Evolutionary conservation across 1,284 basidiomycete species (phyloP), one percentile per base, ranked within the genome.

Genomic region (Prillingera fragicola): DNA sequence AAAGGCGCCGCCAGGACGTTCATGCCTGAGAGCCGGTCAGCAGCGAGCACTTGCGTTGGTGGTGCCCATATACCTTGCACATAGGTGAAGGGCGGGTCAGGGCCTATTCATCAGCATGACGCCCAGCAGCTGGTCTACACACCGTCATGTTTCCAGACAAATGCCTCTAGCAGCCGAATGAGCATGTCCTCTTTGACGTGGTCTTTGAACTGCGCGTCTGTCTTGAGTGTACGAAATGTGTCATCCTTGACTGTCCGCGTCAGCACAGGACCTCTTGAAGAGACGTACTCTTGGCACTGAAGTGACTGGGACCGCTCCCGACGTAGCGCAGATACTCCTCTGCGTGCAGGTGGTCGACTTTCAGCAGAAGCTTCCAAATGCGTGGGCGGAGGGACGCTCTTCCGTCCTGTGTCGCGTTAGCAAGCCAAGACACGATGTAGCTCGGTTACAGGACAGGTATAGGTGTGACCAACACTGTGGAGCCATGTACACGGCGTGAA

Each of bases 1-100:
- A 97, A 97, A 0, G 94, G 94, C 1, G 94, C 94, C 14, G 91
- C 89, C 24, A 98, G 80, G 28, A 97, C 94, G 67, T 98, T 98
- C 91, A 97, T 96, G 26, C 92, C 69, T 69, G 43, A 13, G 19
- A 7, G 19, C 8, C 8, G 18, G 12, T 24, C 14, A 23, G 18
- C 13, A 19, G 33, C 24, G 28, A n/a, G 3, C 3, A 7, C 15
- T 10, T 6, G 3, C 14, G 25, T 4, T 37, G 18, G 17, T 21
- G 13, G 4, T 34, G 14, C 14, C 12, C 3, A 35, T 51, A 24
- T 24, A 69, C 70, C 92, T 71, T 95, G 92, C 9, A 96, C 90
- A 62, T 96, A 96, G 28, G 85, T 88, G 69, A 95, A 92, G 8
- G 82, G 84, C 15, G 87, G 77, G 42, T 82, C 59, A 19, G 60